Conservation (phyloP, 208 protist genomes). For the Trypanosoma brucei region DNA sequence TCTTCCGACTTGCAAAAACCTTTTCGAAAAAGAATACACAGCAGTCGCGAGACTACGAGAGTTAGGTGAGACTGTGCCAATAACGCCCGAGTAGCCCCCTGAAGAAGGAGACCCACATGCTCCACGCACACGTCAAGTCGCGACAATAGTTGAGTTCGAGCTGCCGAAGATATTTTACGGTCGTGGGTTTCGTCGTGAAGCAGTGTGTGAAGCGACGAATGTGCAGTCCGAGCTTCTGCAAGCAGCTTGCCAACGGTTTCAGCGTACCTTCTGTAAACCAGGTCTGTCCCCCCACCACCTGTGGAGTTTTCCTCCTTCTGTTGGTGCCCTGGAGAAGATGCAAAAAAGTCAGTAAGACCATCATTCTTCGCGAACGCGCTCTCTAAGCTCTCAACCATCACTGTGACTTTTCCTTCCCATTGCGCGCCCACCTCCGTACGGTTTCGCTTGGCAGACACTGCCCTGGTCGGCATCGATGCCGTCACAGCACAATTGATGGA, state of each 20-base stretch:
- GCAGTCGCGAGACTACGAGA: conserved; percentile 82
- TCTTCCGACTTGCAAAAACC: conserved; percentile 94
- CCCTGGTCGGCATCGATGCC: conserved; percentile 3
- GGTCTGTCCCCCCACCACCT: conserved; percentile 1
- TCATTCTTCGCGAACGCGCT: not conserved
- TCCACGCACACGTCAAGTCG: conserved; percentile 6
- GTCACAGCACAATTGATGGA: conserved; percentile 1
- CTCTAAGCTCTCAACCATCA: conserved; percentile 11
- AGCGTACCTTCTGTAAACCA: conserved; percentile 14
- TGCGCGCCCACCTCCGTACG: conserved; percentile 24
- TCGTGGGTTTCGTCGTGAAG: conserved; percentile 3
- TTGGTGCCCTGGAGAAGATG: not conserved
- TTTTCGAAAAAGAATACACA: conserved; percentile 89
- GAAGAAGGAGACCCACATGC: conserved; percentile 5
- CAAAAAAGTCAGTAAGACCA: not conserved
- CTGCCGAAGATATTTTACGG: conserved; percentile 1
- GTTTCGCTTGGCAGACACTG: conserved; percentile 25
- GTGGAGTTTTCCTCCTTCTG: conserved; percentile 7
- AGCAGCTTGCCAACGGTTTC: conserved; percentile 18
- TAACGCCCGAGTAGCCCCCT: conserved; percentile 28
- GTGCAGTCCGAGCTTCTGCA: not conserved
- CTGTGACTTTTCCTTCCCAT: conserved; percentile 17
- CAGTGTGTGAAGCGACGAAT: conserved; percentile 10
- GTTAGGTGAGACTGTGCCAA: conserved; percentile 57
- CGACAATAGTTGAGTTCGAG: conserved; percentile 8